phyloP scores from a whole-genome alignment of 1,284 basidiomycete genomes.

The Takashimella koratensis region DNA sequence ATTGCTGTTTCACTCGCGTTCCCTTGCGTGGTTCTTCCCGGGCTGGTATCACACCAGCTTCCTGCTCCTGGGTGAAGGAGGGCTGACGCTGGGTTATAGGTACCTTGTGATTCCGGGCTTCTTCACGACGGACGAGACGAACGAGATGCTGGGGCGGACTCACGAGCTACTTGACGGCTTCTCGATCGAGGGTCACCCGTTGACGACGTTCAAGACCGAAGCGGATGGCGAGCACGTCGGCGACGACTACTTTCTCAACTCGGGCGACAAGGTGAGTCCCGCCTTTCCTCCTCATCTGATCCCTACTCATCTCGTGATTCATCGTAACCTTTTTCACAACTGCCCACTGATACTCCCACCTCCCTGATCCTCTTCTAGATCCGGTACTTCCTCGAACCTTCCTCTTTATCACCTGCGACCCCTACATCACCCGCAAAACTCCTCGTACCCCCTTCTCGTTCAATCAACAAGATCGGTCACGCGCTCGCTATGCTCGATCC shows the following conservation, averaged over 20 bases:
- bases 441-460: constrained; percentile 66
- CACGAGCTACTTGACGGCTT: constrained; percentile 73
- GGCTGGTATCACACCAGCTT: too few relatives aligned
- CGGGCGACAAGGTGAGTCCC: constrained; percentile 79
- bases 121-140: constrained; percentile 58
- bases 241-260: constrained; percentile 86
- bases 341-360: background rate
- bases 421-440: constrained; percentile 53
- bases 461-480: constrained; percentile 54
- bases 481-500: constrained; percentile 81
- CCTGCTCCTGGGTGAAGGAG: background rate
- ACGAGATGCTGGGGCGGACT: constrained; percentile 64
- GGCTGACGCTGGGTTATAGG: constrained; percentile 39
- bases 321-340: constrained; percentile 45
- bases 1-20: background rate
- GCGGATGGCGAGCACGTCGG: constrained; percentile 60
- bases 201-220: constrained; percentile 84
- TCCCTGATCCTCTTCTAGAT: constrained; percentile 28
- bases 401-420: constrained; percentile 29
- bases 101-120: constrained; percentile 78
- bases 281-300: background rate
- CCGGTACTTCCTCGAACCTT: constrained; percentile 46
- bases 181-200: constrained; percentile 70
- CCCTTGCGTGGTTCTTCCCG: too few relatives aligned
- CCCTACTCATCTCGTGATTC: constrained; percentile 79